Evolutionary conservation across 2,329 filamentous ascomycete genomes (phyloP), one percentile per base, ranked within the genome.

Genomic region (Trichophyton simii): DNA sequence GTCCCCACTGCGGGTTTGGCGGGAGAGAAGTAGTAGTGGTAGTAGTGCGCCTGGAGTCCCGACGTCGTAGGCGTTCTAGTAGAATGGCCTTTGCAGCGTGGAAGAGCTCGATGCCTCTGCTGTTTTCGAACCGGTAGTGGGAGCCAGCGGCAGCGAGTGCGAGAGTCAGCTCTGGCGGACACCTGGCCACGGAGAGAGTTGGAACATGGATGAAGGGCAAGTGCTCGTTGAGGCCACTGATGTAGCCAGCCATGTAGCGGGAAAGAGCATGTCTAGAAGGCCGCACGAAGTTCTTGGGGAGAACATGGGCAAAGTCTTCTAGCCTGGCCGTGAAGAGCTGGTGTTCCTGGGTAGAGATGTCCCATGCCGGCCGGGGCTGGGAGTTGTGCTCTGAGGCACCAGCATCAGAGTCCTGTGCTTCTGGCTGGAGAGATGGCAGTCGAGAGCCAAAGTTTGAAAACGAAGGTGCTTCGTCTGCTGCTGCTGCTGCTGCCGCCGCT

Each of bases 61-160:
- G 72, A 62, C 77, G 73, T 48, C 77, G 75, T 44, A 83, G 78
- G 18, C 80, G 77, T 65, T 82, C 76, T 0, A 77, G 72, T 38
- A 82, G 73, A 38, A 85, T 79, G 7, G 79, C 75, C 65, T 80
- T 82, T 9, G 80, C 80, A 11, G 80, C 79, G 68, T 81, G 79
- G 66, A 83, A 84, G 2, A 84, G 73, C 52, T 82, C 78, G 42
- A 83, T 80, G 0, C 80, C 81, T 58, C 79, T 72, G 62, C 70
- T 75, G 61, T 78, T 78, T 67, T 78, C 77, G 63, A 78, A 78
- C 42, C 77, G 71, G 63, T 78, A 78, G 65, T 78, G 77, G 41
- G 76, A 78, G 3, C 77, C 77, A 6, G 79, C 76, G 15, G 80
- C 79, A 36, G 79, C 78, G 62, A 82, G 73, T 9, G 79, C 78